These are phyloP conservation scores for Urochloa ruziziensis DNA, from an alignment of 176 grass and related monocot species.

Conservation along the genomic window DNA sequence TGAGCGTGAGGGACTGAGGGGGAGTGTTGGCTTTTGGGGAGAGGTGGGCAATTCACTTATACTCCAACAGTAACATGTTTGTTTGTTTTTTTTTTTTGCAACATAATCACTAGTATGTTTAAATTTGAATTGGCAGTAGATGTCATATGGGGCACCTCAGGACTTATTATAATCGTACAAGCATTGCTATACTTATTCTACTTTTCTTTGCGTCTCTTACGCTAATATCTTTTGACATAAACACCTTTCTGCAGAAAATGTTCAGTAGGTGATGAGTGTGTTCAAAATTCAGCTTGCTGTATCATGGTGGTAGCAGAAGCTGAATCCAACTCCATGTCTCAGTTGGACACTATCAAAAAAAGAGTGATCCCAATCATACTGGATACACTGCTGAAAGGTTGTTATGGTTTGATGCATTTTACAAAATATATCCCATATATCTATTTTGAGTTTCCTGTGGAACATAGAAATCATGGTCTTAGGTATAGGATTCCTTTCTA, in stretches of 20 bases:
- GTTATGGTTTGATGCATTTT: conserved; percentile 16
- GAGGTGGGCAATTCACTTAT: too few relatives aligned
- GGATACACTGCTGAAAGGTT: conserved; percentile 69
- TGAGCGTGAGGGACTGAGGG: too few relatives aligned
- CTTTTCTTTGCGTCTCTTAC: background rate
- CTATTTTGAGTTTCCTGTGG: background rate
- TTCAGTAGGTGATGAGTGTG: conserved; percentile 1
- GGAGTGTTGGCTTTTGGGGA: too few relatives aligned
- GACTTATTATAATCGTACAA: background rate
- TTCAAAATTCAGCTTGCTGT: conserved; percentile 50
- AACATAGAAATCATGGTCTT: background rate
- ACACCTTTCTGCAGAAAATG: conserved; percentile 47
- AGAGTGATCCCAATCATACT: conserved; percentile 63
- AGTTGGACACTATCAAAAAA: conserved; percentile 65
- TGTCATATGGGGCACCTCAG: background rate
- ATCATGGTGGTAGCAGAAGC: conserved; percentile 51
- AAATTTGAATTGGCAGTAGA: background rate
- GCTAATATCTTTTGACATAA: conserved; percentile 10
- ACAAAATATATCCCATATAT: background rate
- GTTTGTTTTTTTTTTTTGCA: too few relatives aligned
- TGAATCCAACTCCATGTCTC: conserved; percentile 32
- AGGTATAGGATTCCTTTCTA: conserved; percentile 24
- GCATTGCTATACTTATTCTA: background rate
- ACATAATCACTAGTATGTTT: background rate
- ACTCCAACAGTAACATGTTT: too few relatives aligned